Conservation (phyloP, 179 eudicot species). For the Carnegiea gigantea region DNA sequence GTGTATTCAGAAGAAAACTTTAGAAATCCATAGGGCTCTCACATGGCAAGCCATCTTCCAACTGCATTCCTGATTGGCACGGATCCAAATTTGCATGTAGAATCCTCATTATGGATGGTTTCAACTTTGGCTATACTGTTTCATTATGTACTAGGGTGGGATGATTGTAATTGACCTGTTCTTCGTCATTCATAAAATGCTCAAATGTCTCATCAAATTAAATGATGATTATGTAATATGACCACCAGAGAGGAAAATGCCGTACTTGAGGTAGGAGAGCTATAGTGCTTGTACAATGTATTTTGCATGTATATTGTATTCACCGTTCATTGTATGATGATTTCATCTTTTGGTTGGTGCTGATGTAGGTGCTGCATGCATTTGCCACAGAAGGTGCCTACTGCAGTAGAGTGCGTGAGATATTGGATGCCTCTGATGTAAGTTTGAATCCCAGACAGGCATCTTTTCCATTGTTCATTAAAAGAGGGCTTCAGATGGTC, state of each 20-base stretch:
- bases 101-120: neutral
- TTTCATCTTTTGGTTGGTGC: constrained; percentile 9
- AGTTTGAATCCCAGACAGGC: constrained; percentile 27
- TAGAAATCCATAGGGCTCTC: neutral
- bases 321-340: neutral
- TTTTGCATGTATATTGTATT: neutral
- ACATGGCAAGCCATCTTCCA: neutral
- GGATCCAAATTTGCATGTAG: neutral
- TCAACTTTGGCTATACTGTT: neutral
- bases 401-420: constrained; percentile 85
- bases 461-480: neutral
- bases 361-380: constrained; percentile 87
- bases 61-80: neutral
- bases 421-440: constrained; percentile 85
- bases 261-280: too few relatives aligned
- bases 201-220: neutral
- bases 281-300: neutral
- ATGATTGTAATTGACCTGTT: neutral
- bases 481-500: neutral
- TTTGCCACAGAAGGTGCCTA: constrained; percentile 98
- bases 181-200: neutral
- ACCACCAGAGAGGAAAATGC: too few relatives aligned
- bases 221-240: neutral
- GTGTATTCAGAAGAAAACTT: neutral
- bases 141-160: neutral